phyloP scores from a whole-genome alignment of 306 rosid species.

The Pterocarpus macrocarpus region DNA sequence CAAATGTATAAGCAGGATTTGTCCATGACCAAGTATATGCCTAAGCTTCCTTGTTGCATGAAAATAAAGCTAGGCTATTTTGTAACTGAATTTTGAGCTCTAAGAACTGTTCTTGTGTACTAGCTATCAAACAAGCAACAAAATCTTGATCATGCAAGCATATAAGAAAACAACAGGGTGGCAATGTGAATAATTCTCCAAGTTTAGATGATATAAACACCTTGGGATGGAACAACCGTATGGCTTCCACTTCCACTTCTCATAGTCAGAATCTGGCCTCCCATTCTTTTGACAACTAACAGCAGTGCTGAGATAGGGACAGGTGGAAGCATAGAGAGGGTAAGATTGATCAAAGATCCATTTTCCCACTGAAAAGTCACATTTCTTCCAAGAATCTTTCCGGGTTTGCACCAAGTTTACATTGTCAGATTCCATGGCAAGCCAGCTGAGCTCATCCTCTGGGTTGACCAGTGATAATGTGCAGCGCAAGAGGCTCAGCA shows the following conservation, averaged over 20 bases:
- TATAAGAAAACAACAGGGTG: constrained; percentile 7
- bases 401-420: constrained; percentile 72
- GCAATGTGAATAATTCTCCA: background rate
- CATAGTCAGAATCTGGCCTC: constrained; percentile 92
- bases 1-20: constrained; percentile 29
- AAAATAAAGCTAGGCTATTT: background rate
- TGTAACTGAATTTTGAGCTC: constrained; percentile 30
- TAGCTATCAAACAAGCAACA: constrained; percentile 8
- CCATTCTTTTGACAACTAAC: constrained; percentile 93
- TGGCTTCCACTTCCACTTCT: constrained; percentile 98
- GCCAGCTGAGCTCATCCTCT: constrained; percentile 58
- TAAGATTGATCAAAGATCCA: constrained; percentile 89
- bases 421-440: constrained; percentile 61
- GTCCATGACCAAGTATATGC: background rate
- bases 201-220: constrained; percentile 48
- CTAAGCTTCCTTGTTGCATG: constrained; percentile 20
- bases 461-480: constrained; percentile 58
- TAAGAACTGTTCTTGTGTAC: background rate
- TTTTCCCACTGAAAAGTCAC: constrained; percentile 82
- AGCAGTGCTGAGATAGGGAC: constrained; percentile 88
- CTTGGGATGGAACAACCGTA: constrained; percentile 79
- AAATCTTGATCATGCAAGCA: constrained; percentile 26
- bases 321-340: constrained; percentile 83
- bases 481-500: constrained; percentile 52
- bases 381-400: constrained; percentile 56